Evolutionary conservation across 495 filamentous ascomycete genomes (phyloP).

Genomic region (Hypoxylon perforatum): DNA sequence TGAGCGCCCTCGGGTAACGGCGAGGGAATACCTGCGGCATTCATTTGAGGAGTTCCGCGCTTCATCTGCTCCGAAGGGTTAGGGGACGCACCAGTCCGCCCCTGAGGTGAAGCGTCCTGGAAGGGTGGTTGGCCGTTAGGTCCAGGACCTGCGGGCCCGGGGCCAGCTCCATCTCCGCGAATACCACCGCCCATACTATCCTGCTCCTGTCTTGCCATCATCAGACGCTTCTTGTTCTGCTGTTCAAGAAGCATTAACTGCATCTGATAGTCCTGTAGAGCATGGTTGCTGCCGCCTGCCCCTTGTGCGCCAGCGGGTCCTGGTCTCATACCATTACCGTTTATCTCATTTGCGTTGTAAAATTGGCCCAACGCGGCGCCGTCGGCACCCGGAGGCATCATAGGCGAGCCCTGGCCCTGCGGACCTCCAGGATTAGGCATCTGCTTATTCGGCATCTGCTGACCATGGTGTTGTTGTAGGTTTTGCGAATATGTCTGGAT

Average conservation of each 20-base stretch:
- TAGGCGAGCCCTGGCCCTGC: constrained; percentile 76
- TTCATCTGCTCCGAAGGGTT: constrained; percentile 91
- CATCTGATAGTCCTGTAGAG: constrained; percentile 99
- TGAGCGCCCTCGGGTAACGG: constrained; percentile 82
- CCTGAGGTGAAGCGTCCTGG: constrained; percentile 83
- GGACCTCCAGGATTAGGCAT: constrained; percentile 64
- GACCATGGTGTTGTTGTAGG: constrained; percentile 81
- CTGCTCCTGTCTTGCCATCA: constrained; percentile 98
- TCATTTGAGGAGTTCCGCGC: constrained; percentile 89
- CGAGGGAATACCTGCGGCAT: constrained; percentile 78
- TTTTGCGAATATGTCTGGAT: constrained; percentile 87
- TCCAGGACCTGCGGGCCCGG: constrained; percentile 61
- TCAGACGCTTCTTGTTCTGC: constrained; percentile 95
- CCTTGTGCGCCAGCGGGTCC: constrained; percentile 64
- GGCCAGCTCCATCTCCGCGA: constrained; percentile 64
- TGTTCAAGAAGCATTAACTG: constrained; percentile 98
- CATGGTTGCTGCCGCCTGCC: constrained; percentile 80
- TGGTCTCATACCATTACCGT: constrained; percentile 64
- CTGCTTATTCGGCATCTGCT: constrained; percentile 77
- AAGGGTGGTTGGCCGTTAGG: constrained; percentile 63
- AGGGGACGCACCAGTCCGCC: constrained; percentile 85
- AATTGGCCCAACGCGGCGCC: constrained; percentile 71
- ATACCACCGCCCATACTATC: constrained; percentile 70
- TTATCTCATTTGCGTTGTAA: constrained; percentile 68
- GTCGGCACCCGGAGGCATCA: constrained; percentile 80